Evolutionary conservation across 106 monocot genomes (phyloP), one percentile per base, ranked within the genome.

Genomic region (Dioscorea dumetorum): DNA sequence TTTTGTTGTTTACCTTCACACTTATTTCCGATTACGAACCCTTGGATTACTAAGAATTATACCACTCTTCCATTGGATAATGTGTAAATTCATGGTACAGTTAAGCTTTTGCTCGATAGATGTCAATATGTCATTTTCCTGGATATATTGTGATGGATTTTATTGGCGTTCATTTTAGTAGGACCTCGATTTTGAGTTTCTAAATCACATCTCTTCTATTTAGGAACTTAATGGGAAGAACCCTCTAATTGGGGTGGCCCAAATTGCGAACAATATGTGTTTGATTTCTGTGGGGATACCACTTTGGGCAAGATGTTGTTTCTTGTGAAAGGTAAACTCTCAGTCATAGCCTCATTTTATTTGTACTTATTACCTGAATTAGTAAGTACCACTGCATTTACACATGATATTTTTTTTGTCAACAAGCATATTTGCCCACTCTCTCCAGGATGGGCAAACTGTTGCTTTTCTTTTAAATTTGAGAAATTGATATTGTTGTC

Each of bases 181-280:
- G 10, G 14, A 8, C 50, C 10, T 50, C 10, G 50, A 8, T 50
- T 53, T 13, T 53, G 18, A 2, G 53, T 53, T 41, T 61, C 31
- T 60, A 59, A 58, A 9, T 12, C 33, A 12, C 35, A 62, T 70
- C 70, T 72, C 13, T 28, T 56, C 12, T 48, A 69, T 20, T 57
- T 59, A 95, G 95, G 95, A 91, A 72, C 78, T 95, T 22, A 84
- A 80, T 79, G 85, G 6, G 95, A 86, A 73, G 95, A 95, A 50
- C 79, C 95, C 48, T 67, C 83, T 72, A 91, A 91, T 66, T 69
- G 72, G 74, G 95, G 95, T 78, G 84, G 78, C 23, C 88, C 88
- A 57, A 82, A 75, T 82, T 48, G 77, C 49, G 95, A 95, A 67
- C 77, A 64, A 12, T 82, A 76, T 86, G 75, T 95, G 34, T 81